Base-by-base conservation (phyloP, 371 early-diverging fungal genomes). In the Apophysomyces sp. region DNA sequence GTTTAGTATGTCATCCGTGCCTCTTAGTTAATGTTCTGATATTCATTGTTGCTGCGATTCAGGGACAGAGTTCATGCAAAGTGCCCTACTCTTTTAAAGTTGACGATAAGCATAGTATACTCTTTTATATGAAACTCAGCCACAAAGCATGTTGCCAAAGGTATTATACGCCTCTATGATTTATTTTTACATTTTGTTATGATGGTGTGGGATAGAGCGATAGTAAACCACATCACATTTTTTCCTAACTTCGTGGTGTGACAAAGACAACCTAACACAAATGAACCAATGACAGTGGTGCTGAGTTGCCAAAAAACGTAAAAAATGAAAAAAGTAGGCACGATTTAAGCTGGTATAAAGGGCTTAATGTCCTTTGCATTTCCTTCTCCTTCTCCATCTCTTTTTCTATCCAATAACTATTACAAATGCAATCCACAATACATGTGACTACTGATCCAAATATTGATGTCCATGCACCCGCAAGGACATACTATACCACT, bases 401-500 rank as follows among this genome's bases (percentile, higher is more conserved):
- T 52, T 49, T 51, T 37, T 49, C 15, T 53, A 16, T 30, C 51
- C 27, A 9, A 40, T 52, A 15, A 26, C 56, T 26, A 28, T 31
- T 34, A 51, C 26, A 15, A 37, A 62, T 68, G 72, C 68, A 66
- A 51, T 65, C 69, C 13, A 69, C 69, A 49, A 71, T 66, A 40
- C 71, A 66, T 39, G 60, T 66, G 27, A 58, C 63, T 21, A 41
- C 66, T 2, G 72, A 68, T 37, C 63, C 62, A 51, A 60, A 63
- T 13, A 66, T 60, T 44, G 78, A 79, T 59, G 80, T 69, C 2
- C 76, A 72, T 60, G 78, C 80, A 32, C 76, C 78, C 16, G 74
- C 82, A n/a, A 66, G 65, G n/a, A 76, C 71, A 15, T 83, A 83
- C 53, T 83, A 83, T 52, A 80, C 77, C 21, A 77, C 80, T 8